Conservation (phyloP, 164 flowering plant species). For the Liriodendron chinense region DNA sequence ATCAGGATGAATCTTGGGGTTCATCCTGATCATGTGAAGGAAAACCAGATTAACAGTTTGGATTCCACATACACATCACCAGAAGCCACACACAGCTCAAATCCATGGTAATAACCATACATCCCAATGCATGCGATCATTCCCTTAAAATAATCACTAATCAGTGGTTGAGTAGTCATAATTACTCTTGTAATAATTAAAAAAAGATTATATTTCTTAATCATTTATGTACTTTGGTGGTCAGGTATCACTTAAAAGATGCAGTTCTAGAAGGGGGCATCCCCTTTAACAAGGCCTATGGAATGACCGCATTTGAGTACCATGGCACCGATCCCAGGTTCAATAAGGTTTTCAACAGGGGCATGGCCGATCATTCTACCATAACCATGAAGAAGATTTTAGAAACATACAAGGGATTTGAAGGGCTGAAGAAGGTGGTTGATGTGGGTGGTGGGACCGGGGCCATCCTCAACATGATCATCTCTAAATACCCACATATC, state of each 20-base stretch:
- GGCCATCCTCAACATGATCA: constrained; percentile 23
- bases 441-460: constrained; percentile 42
- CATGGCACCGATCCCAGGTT: constrained; percentile 19
- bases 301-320: constrained; percentile 24
- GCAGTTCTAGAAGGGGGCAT: constrained; percentile 31
- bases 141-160: too few relatives aligned
- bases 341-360: constrained; percentile 13
- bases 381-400: constrained; percentile 22
- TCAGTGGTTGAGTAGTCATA: too few relatives aligned
- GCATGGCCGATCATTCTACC: constrained; percentile 14
- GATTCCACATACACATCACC: background rate
- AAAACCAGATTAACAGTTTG: too few relatives aligned
- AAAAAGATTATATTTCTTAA: too few relatives aligned
- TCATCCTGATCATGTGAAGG: too few relatives aligned
- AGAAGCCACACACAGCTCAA: background rate
- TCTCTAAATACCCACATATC: constrained; percentile 31
- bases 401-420: constrained; percentile 29
- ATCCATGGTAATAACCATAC: background rate
- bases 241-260: background rate
- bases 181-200: too few relatives aligned
- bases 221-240: too few relatives aligned
- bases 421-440: constrained; percentile 22
- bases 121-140: too few relatives aligned
- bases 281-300: constrained; percentile 35
- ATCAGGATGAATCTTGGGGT: background rate